A percentile compares a stretch with the other conserved stretches of the same genome.
These are phyloP conservation scores for Termitomyces sp. DNA, from an alignment of 768 basidiomycete species.

Conservation along the genomic window DNA sequence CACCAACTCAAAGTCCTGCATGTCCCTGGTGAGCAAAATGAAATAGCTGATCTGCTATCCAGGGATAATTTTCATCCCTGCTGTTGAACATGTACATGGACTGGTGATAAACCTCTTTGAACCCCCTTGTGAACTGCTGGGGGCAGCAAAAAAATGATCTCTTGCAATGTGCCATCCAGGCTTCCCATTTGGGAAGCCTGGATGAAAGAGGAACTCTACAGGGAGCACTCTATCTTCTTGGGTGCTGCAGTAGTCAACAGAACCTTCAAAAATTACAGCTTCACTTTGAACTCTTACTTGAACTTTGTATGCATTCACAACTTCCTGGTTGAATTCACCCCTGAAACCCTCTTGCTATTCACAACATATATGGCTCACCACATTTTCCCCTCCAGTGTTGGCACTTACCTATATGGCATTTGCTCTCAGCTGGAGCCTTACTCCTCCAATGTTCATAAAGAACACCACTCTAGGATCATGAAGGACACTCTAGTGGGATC, in stretches of 20 bases:
- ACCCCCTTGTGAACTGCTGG: background rate
- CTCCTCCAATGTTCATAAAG: background rate
- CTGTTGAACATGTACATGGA: background rate
- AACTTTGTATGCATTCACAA: too few species aligned
- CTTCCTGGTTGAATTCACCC: background rate
- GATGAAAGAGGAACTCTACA: background rate
- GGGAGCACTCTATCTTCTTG: too few species aligned
- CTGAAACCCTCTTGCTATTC: background rate
- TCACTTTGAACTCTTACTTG: too few species aligned
- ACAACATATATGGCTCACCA: background rate
- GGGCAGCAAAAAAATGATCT: background rate
- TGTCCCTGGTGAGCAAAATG: background rate
- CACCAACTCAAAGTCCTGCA: background rate
- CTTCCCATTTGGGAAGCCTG: background rate
- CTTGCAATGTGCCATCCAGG: background rate
- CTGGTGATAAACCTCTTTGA: background rate
- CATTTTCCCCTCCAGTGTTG: background rate
- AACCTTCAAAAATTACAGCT: too few species aligned
- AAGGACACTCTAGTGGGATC: background rate
- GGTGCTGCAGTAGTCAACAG: too few species aligned
- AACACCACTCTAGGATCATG: background rate
- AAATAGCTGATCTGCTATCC: background rate
- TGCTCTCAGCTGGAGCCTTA: background rate
- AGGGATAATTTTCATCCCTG: background rate
- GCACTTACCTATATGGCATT: background rate